Evolutionary conservation across 495 filamentous ascomycete genomes (phyloP).

Genomic region (Staphylotrichum longicolle): DNA sequence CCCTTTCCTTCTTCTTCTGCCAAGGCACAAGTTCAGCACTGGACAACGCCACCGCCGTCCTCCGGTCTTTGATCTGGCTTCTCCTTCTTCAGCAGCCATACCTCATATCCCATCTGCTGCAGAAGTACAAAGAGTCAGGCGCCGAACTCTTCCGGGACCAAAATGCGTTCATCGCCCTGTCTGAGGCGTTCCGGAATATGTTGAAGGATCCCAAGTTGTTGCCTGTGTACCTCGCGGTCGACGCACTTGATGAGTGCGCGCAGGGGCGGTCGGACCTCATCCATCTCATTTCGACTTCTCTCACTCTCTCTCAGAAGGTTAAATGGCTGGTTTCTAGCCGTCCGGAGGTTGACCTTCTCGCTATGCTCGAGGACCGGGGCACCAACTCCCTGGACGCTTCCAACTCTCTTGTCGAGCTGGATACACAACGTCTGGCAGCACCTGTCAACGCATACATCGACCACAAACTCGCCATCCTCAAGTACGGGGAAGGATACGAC

Average conservation of each 20-base stretch:
- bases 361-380: constrained; percentile 22
- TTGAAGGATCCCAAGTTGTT: constrained; percentile 32
- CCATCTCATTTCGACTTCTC: constrained; percentile 20
- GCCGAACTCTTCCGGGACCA: constrained; percentile 37
- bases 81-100: constrained; percentile 32
- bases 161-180: constrained; percentile 28
- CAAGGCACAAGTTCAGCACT: constrained; percentile 34
- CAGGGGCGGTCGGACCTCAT: constrained; percentile 16
- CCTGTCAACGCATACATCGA: constrained; percentile 35
- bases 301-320: constrained; percentile 24
- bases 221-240: constrained; percentile 36
- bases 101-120: constrained; percentile 31
- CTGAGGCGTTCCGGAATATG: constrained; percentile 35
- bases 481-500: constrained; percentile 19
- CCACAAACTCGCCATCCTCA: constrained; percentile 34
- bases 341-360: background rate
- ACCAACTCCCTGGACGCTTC: constrained; percentile 21
- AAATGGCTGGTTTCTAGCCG: constrained; percentile 46
- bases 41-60: constrained; percentile 35
- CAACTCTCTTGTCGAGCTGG: constrained; percentile 28
- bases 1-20: constrained; percentile 35
- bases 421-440: constrained; percentile 16
- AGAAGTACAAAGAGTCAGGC: constrained; percentile 29
- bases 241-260: constrained; percentile 33
- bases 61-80: constrained; percentile 36